Evolutionary conservation across 164 flowering plant species (phyloP).

Genomic region (Tinospora cordifolia): DNA sequence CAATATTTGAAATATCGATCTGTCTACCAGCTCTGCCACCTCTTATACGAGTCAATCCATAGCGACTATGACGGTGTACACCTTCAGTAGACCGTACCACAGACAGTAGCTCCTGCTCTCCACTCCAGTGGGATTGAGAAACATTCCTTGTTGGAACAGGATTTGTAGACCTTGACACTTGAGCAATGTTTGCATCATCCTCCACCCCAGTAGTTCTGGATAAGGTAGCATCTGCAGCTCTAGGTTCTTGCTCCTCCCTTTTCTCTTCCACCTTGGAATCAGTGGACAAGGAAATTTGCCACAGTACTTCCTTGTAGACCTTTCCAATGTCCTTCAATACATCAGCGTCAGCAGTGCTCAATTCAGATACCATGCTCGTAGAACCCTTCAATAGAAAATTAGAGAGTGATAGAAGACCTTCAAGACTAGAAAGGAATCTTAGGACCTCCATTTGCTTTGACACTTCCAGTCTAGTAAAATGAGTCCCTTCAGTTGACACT

Average conservation of each 20-base stretch:
- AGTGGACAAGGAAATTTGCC: slow-evolving; percentile 70
- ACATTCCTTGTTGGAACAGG: slow-evolving; percentile 50
- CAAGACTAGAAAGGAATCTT: slow-evolving; percentile 62
- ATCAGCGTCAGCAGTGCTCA: slow-evolving; percentile 77
- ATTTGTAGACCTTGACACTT: slow-evolving; percentile 53
- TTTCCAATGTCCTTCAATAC: slow-evolving; percentile 69
- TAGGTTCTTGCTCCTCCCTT: slow-evolving; percentile 45
- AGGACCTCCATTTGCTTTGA: slow-evolving; percentile 40
- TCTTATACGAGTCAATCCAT: slow-evolving; percentile 58
- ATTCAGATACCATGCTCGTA: slow-evolving; percentile 56
- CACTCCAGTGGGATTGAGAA: slow-evolving; percentile 54
- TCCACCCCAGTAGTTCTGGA: slow-evolving; percentile 54
- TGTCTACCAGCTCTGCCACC: slow-evolving; percentile 67
- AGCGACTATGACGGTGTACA: slow-evolving; percentile 62
- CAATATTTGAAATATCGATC: slow-evolving; percentile 55
- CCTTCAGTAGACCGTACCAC: slow-evolving; percentile 64
- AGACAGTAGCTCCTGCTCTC: slow-evolving; percentile 61
- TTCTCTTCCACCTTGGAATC: slow-evolving; percentile 70
- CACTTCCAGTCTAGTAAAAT: slow-evolving; percentile 44
- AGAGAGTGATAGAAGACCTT: slow-evolving; percentile 59
- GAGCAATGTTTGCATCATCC: slow-evolving; percentile 48
- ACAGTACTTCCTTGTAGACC: slow-evolving; percentile 59
- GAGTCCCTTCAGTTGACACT: slow-evolving; percentile 44
- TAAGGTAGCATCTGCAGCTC: slow-evolving; percentile 35
- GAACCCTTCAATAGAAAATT: slow-evolving; percentile 68